phyloP scores from a whole-genome alignment of 2,329 filamentous ascomycete genomes.

The Botryotinia convoluta region DNA sequence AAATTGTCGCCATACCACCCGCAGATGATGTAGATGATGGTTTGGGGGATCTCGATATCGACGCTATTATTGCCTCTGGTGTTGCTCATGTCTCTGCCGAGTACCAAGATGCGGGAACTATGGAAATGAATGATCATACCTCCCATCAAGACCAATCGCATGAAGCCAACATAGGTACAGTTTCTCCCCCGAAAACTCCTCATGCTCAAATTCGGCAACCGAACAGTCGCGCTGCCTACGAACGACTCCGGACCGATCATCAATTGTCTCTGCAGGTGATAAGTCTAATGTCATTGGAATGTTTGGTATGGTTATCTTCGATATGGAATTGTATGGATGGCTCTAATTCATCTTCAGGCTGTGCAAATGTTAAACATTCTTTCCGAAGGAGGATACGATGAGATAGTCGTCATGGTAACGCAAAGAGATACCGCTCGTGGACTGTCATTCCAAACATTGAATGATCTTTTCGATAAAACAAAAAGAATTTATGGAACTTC shows the following conservation, averaged over 20 bases:
- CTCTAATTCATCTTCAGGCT: constrained; percentile 43
- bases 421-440: constrained; percentile 54
- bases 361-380: constrained; percentile 57
- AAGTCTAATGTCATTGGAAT: constrained; percentile 60
- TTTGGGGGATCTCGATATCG: constrained; percentile 12
- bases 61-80: constrained; percentile 4
- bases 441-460: constrained; percentile 60
- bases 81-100: constrained; percentile 8
- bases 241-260: constrained; percentile 28
- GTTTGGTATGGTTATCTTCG: constrained; percentile 46
- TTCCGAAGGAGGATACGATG: constrained; percentile 54
- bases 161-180: not conserved
- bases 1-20: not conserved
- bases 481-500: constrained; percentile 57
- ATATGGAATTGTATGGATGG: not conserved
- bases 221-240: not conserved
- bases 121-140: not conserved
- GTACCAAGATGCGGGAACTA: constrained; percentile 7
- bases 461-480: constrained; percentile 61
- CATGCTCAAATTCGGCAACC: not conserved
- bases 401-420: constrained; percentile 56
- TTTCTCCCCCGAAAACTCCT: not conserved
- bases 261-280: constrained; percentile 50
- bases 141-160: constrained; percentile 2
- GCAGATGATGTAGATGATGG: not conserved